phyloP scores from a whole-genome alignment of 768 basidiomycete species.

The Lentinula aciculospora region DNA sequence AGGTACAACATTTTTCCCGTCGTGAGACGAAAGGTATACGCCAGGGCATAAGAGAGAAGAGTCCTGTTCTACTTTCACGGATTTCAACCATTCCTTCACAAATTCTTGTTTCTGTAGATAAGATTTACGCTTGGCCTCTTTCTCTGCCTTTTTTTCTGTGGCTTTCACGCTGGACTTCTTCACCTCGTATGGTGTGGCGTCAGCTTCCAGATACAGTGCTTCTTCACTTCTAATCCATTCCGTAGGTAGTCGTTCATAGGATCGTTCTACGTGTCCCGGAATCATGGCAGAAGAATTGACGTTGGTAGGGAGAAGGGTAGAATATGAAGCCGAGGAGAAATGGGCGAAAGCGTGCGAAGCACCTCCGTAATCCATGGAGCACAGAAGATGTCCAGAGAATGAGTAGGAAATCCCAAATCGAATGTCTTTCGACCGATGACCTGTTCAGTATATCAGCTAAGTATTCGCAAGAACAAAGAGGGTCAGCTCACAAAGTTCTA shows the following conservation, averaged over 20 bases:
- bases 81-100: constrained; percentile 3
- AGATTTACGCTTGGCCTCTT: not conserved
- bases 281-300: not conserved
- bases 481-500: too few relatives aligned
- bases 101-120: not conserved
- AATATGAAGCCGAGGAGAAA: not conserved
- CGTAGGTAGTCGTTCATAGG: not conserved
- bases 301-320: not conserved
- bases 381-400: not conserved
- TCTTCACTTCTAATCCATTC: not conserved
- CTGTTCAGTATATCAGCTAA: too few relatives aligned
- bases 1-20: not conserved
- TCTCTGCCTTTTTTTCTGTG: not conserved
- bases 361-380: not conserved
- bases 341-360: not conserved
- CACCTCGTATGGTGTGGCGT: not conserved
- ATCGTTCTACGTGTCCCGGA: not conserved
- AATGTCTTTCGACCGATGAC: too few relatives aligned
- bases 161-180: not conserved
- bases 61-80: not conserved
- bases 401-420: too few relatives aligned
- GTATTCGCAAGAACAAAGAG: too few relatives aligned
- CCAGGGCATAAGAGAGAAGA: not conserved
- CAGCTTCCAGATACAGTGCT: not conserved
- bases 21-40: not conserved